Base-by-base conservation (phyloP, 371 early-diverging fungal genomes). In the Mucor velutinosus region DNA sequence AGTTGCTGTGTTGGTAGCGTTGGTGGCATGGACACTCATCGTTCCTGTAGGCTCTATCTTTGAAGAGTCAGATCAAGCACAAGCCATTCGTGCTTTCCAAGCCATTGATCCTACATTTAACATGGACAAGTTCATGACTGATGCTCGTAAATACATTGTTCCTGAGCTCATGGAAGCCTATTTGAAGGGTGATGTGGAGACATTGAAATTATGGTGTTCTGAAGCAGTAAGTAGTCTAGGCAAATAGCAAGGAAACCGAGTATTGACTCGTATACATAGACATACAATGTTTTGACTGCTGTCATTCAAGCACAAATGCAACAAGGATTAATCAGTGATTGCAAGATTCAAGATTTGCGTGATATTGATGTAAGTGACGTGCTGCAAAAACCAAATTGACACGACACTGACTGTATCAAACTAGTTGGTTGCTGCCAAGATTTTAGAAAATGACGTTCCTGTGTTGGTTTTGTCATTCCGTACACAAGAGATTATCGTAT, bases 161-260 rank as follows among this genome's bases (percentile, higher is more conserved):
- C 98, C 99, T n/a, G 99, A 99, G 73, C 77, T 99, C 58, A 87
- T 98, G 82, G 99, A 99, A 70, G 97, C 97, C 2, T 96, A 95
- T 64, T 74, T 97, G 62, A 89, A 90, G 69, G 90, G 93, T 41
- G 97, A 99, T 71, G 81, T 85, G 4, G 91, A 86, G 47, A 90
- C 93, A 3, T 82, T 99, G 57, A 90, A 90, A 73, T 74, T 90
- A 61, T 99, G 97, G 97, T 95, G 96, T 79, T 94, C 94, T 27
- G 99, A 97, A 82, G 94, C 92, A 57, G 87, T 88, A 79, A 78
- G 83, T 72, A 33, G 33, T 10, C 12, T 21, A 8, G 39, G 37
- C 32, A 65, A 17, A 11, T 7, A 62, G 43, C 29, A 37, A 43
- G 19, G 27, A 21, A 27, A 23, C 6, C 27, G 15, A 64, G 5